phyloP scores from a whole-genome alignment of 169 alveolate species.

The Plasmodium berghei region DNA sequence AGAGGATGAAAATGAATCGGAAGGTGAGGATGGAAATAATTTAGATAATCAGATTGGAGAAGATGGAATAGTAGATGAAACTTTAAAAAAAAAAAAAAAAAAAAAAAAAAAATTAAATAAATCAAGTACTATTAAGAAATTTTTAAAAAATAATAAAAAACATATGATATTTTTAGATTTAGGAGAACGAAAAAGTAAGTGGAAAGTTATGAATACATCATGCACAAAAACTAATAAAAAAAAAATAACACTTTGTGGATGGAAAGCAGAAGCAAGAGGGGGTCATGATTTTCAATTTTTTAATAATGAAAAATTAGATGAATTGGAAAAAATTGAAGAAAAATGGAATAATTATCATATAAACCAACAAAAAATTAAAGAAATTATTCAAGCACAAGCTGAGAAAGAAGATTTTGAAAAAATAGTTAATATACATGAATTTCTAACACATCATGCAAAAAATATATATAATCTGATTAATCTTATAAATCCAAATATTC shows the following conservation, averaged over 20 bases:
- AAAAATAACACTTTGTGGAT: conserved; percentile 87
- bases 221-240: conserved; percentile 66
- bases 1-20: conserved; percentile 2
- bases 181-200: conserved; percentile 90
- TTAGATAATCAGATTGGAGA: neutral
- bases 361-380: conserved; percentile 66
- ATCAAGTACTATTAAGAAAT: conserved; percentile 57
- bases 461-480: conserved; percentile 84
- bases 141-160: conserved; percentile 46
- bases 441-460: conserved; percentile 76
- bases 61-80: no score
- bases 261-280: conserved; percentile 94
- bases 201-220: conserved; percentile 83
- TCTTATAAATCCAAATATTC: conserved; percentile 77
- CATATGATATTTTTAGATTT: conserved; percentile 82
- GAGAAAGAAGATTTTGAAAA: conserved; percentile 76
- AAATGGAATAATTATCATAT: conserved; percentile 43
- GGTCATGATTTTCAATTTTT: conserved; percentile 95
- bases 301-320: conserved; percentile 80
- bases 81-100: conserved; percentile 17
- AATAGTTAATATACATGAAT: conserved; percentile 78
- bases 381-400: conserved; percentile 70
- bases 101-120: conserved; percentile 42
- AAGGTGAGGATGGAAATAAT: neutral
- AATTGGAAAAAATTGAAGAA: conserved; percentile 59